Evolutionary conservation across 2,329 filamentous ascomycete genomes (phyloP), one percentile per base, ranked within the genome.

Genomic region (Fusarium tanahbumbuense): DNA sequence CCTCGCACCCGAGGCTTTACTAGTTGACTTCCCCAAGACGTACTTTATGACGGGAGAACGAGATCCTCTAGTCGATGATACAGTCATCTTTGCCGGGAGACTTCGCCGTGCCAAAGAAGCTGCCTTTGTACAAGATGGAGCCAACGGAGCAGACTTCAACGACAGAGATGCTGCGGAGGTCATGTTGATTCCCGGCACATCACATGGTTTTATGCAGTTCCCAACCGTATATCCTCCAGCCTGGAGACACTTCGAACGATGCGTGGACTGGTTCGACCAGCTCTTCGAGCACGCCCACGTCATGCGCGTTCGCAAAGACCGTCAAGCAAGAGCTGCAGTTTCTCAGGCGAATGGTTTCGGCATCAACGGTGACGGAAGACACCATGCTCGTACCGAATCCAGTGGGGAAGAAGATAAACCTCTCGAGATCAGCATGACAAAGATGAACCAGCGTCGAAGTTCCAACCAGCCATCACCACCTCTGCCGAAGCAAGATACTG

Each of bases 21-120:
- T 99, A 0, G 89, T 91, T 16, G 87, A 88, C n/a, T 98, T 99
- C 72, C 96, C 96, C 2, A 97, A 97, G 78, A 96, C 92, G 0
- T 97, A 95, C 78, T 94, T 99, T 75, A 83, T 98, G 55, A 98
- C 96, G 0, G 96, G 96, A 52, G 96, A 99, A 81, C 91, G 95
- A 30, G 96, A 99, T 77, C 96, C 96, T 0, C 83, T 99, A 0
- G 96, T 98, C 0, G 96, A 99, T 76, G 96, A 99, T 78, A 99
- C 96, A 0, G 93, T 98, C 49, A 94, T 99, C 67, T 98, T 99
- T 76, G 94, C 96, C 0, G 96, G 95, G 1, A 85, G 95, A 1
- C 80, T 99, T n/a, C 86, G 94, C 9, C 89, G 94, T 66, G 93
- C 94, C 3, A 97, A 91, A 76, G 87, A 88, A 22, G 85, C 85